Base-by-base conservation (phyloP, 2,329 filamentous ascomycete genomes). In the Fusarium tupiense region DNA sequence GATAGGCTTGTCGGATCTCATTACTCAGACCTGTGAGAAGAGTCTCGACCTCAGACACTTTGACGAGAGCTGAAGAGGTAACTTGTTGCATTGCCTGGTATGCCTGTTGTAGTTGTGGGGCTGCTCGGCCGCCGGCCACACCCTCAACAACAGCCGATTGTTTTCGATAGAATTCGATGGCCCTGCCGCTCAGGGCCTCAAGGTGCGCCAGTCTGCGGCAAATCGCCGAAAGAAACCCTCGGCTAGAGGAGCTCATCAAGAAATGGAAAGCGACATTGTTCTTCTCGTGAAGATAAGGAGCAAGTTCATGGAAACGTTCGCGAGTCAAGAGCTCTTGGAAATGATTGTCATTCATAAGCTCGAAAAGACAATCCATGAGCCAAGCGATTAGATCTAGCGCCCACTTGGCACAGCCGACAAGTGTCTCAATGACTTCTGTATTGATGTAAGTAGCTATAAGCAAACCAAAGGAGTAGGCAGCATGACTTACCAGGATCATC, bases 331-430 rank as follows among this genome's bases (percentile, higher is more conserved):
- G 84, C 46, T 83, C 82, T 77, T 86, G 85, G 72, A 90, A 89
- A 53, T 85, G 84, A 7, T 78, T 78, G 67, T 90, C 88, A 57
- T 87, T 85, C 57, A 88, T 84, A 17, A 92, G 85, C 46, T 85
- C 82, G 69, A 91, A 89, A 5, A 92, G 82, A 24, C 85, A 85
- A 75, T 92, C 89, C n/a, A 85, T 84, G 17, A 92, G 80, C 89
- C 90, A 92, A 6, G 88, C 85, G 52, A 92, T 82, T 20, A 97
- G 85, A 69, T 96, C 92, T 41, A 95, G 86, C 2, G 90, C 90
- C 95, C 95, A 98, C 78, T 89, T 91, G 8, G 93, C 90, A 62
- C 94, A 92, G 29, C 94, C 93, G 10, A 91, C 88, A 17, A 97
- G 85, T 50, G 91, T 89, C 46, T 91, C 89, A 5, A 96, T 89